Evolutionary conservation across 2,329 filamentous ascomycete genomes (phyloP).

Genomic region (Verticillium alfalfae): DNA sequence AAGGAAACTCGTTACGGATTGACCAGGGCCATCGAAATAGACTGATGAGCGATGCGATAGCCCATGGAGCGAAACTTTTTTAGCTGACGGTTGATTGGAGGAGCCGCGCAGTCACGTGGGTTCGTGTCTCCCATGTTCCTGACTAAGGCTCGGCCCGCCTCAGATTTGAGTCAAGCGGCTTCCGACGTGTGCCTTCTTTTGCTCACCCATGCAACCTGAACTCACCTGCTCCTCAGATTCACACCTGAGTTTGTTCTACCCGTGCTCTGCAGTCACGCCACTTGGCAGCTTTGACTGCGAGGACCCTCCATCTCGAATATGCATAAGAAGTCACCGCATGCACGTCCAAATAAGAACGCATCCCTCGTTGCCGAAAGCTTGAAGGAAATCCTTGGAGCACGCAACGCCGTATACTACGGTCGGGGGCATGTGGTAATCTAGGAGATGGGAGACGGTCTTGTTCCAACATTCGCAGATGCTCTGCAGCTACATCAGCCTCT

Average conservation of each 20-base stretch:
- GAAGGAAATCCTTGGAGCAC: no score
- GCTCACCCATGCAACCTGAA: no score
- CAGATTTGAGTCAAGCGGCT: no score
- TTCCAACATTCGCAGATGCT: background rate
- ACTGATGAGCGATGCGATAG: conserved; percentile 9
- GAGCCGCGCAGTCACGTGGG: conserved; percentile 11
- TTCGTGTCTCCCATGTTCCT: conserved; percentile 3
- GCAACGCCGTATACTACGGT: background rate
- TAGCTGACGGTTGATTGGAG: conserved; percentile 7
- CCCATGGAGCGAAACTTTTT: conserved; percentile 17
- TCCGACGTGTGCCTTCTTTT: no score
- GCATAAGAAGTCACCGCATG: background rate
- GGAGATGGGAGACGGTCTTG: background rate
- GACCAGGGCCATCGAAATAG: conserved; percentile 6
- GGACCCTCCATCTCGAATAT: no score
- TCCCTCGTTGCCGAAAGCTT: no score
- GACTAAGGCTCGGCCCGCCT: background rate
- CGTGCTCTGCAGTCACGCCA: no score
- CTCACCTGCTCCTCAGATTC: no score
- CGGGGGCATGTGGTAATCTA: background rate
- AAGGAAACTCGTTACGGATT: conserved; percentile 1
- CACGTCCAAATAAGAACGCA: background rate
- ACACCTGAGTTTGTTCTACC: no score
- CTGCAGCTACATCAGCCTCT: background rate
- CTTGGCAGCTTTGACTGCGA: no score